phyloP scores from a whole-genome alignment of 257 asterid genomes.

The Coffea canephora region DNA sequence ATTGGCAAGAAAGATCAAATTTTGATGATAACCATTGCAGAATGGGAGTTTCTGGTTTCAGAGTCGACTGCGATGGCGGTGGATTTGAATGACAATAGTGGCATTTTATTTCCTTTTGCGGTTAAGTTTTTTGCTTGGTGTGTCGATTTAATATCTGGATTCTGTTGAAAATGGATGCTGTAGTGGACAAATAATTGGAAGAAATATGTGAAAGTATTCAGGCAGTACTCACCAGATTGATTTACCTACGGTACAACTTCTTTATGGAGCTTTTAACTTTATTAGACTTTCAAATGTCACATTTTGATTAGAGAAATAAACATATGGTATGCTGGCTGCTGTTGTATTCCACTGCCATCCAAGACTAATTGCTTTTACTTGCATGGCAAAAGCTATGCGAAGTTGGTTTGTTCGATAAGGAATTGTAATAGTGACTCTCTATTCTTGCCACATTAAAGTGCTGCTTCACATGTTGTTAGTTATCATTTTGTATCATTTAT shows the following conservation, averaged over 20 bases:
- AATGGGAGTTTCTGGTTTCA: neutral
- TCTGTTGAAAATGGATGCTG: neutral
- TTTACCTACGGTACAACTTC: neutral
- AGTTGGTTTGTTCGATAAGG: neutral
- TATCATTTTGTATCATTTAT: neutral
- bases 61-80: neutral
- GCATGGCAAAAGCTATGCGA: neutral
- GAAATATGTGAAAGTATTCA: neutral
- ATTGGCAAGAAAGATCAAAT: neutral
- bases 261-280: neutral
- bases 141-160: neutral
- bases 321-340: neutral
- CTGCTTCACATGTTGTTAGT: neutral
- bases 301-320: neutral
- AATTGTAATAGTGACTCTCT: neutral
- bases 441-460: neutral
- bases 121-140: neutral
- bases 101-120: neutral
- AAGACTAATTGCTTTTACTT: neutral
- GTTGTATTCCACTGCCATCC: neutral
- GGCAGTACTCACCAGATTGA: neutral
- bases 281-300: neutral
- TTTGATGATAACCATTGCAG: neutral
- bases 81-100: neutral
- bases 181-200: neutral